Conservation (phyloP, 352 stramenopile genomes). For the Pilasporangium apinafurcum region DNA sequence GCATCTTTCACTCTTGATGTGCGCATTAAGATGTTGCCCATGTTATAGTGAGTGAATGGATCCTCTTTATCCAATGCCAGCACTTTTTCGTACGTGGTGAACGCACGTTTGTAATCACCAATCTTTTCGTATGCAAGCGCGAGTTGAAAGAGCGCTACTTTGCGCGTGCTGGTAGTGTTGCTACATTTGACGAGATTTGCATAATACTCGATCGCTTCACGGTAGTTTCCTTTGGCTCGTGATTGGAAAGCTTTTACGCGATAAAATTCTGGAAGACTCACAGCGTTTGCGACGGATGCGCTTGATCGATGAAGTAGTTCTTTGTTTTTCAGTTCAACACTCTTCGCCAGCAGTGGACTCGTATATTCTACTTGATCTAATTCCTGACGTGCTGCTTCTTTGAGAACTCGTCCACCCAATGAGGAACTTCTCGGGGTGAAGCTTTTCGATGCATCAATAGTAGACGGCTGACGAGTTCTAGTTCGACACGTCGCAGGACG, state of each 20-base stretch:
- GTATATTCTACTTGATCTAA: conserved; percentile 35
- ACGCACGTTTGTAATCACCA: conserved; percentile 17
- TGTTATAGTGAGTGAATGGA: conserved; percentile 45
- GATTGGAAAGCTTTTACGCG: conserved; percentile 36
- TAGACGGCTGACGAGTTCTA: background rate
- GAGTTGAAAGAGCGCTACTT: conserved; percentile 30
- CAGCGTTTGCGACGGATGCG: conserved; percentile 17
- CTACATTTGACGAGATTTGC: conserved; percentile 14
- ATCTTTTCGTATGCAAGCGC: conserved; percentile 43
- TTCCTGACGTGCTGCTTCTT: conserved; percentile 36
- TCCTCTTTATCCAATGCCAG: conserved; percentile 13
- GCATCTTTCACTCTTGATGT: conserved; percentile 22
- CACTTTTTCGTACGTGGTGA: conserved; percentile 28
- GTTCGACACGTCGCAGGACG: conserved; percentile 3
- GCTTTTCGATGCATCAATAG: background rate
- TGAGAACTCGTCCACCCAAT: conserved; percentile 16
- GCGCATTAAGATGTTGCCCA: conserved; percentile 48
- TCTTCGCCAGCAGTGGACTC: conserved; percentile 32
- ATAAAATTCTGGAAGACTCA: conserved; percentile 31
- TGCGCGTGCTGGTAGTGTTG: conserved; percentile 7
- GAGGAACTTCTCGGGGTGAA: background rate
- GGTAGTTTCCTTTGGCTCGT: conserved; percentile 37
- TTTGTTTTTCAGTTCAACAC: conserved; percentile 29
- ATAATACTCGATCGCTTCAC: conserved; percentile 31
- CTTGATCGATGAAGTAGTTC: conserved; percentile 12